Percentiles rank a stretch among this genome's conserved stretches.
Evolutionary conservation across 805 yeast species (phyloP).

Genomic region (Saccharomyces mikatae): DNA sequence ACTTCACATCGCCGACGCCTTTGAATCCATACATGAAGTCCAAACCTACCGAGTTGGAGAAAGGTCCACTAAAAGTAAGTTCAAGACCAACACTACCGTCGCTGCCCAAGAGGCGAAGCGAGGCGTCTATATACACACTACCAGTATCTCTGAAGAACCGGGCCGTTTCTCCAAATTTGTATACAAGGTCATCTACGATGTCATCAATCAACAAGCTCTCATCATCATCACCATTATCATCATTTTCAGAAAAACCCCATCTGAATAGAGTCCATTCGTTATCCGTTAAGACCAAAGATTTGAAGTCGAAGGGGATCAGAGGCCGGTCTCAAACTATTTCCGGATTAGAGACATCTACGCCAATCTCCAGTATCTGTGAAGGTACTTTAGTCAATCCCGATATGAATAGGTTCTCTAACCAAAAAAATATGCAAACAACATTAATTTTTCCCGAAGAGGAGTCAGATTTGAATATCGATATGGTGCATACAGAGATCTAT

Average conservation of each 20-base stretch:
- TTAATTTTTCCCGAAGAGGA: slow-evolving; percentile 10
- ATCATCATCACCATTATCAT: background rate
- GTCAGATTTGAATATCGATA: slow-evolving; percentile 2
- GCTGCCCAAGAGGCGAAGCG: slow-evolving; percentile 9
- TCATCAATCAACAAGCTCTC: background rate
- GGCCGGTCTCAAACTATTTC: slow-evolving; percentile 14
- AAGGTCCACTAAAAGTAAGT: slow-evolving; percentile 1
- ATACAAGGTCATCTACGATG: background rate
- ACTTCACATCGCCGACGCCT: background rate
- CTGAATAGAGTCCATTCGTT: slow-evolving; percentile 13
- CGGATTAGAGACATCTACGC: slow-evolving; percentile 9
- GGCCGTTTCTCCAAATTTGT: background rate
- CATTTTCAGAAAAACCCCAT: background rate
- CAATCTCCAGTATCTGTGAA: background rate
- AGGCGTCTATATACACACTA: slow-evolving; percentile 18
- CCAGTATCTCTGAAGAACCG: background rate
- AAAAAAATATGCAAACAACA: slow-evolving; percentile 5
- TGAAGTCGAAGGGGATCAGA: slow-evolving; percentile 1
- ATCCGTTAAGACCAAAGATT: slow-evolving; percentile 16
- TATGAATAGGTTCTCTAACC: background rate
- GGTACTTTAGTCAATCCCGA: background rate
- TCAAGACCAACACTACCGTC: slow-evolving; percentile 1
- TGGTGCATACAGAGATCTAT: slow-evolving; percentile 23
- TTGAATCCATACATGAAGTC: background rate
- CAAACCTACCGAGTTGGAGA: background rate